These are phyloP conservation scores for Fusarium marasasianum DNA, from an alignment of 2,329 filamentous ascomycete genomes.

Conservation along the genomic window DNA sequence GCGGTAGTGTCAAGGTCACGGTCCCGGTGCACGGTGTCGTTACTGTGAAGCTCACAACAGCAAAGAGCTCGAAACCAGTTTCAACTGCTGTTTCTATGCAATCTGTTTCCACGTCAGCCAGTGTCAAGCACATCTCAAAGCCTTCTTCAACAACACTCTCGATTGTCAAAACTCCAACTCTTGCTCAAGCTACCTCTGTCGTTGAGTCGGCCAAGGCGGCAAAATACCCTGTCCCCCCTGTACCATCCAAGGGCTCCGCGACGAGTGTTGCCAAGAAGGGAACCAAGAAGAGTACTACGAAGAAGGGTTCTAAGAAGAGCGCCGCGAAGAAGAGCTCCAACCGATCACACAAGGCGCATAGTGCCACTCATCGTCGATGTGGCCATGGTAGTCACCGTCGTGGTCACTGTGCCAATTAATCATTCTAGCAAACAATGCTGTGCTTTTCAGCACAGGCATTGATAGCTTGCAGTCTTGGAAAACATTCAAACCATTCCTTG, in stretches of 20 bases:
- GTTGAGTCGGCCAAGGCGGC: neutral
- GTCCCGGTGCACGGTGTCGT: neutral
- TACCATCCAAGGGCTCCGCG: neutral
- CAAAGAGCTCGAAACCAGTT: neutral
- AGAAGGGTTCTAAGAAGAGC: neutral
- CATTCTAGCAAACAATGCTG: fast-evolving
- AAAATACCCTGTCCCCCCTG: neutral
- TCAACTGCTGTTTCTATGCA: neutral
- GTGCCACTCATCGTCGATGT: neutral
- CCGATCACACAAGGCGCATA: neutral
- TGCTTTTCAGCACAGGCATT: neutral
- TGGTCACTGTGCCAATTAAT: neutral
- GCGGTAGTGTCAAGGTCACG: neutral
- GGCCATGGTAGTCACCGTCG: neutral
- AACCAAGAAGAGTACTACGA: neutral
- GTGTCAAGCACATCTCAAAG: neutral
- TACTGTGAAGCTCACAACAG: neutral
- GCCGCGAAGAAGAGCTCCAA: neutral
- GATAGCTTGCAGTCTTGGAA: neutral
- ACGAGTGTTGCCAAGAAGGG: neutral
- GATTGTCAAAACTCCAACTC: neutral
- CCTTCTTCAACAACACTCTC: neutral
- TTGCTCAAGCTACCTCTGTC: neutral
- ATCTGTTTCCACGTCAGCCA: neutral
- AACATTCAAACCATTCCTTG: fast-evolving